These are phyloP conservation scores for Thalassiosira exigua DNA, from an alignment of 352 stramenopile species.

Conservation along the genomic window DNA sequence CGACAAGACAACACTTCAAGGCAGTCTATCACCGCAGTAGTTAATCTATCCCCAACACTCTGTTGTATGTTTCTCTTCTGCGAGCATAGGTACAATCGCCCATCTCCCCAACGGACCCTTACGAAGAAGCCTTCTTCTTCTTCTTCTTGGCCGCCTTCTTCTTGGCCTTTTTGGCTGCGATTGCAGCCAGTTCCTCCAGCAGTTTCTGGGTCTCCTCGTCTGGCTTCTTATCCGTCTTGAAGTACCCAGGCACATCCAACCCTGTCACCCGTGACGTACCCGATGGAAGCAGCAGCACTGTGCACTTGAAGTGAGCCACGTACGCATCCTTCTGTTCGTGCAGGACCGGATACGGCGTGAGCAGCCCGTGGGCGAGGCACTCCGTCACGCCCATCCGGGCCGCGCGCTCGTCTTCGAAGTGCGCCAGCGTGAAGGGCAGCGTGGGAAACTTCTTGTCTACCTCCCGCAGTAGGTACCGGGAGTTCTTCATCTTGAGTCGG, in stretches of 20 bases:
- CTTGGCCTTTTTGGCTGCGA: conserved; percentile 95
- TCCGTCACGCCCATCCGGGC: conserved; percentile 98
- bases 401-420: conserved; percentile 92
- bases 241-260: conserved; percentile 90
- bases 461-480: conserved; percentile 95
- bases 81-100: too few species aligned
- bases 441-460: conserved; percentile 98
- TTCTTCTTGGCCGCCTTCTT: conserved; percentile 92
- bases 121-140: conserved; percentile 92
- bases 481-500: conserved; percentile 90
- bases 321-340: conserved; percentile 93
- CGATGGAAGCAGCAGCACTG: conserved; percentile 95
- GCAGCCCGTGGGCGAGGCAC: conserved; percentile 96
- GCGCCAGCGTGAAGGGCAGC: conserved; percentile 97
- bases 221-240: conserved; percentile 92
- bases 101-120: too few species aligned
- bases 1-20: too few species aligned
- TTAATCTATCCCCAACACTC: too few species aligned
- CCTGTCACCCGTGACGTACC: conserved; percentile 96
- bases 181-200: conserved; percentile 90
- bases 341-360: conserved; percentile 97
- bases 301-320: conserved; percentile 99
- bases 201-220: conserved; percentile 92
- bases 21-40: too few species aligned
- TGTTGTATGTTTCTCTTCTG: too few species aligned